These are phyloP conservation scores for Dipodascopsis uninucleata DNA, from an alignment of 805 yeast genomes.

Conservation along the genomic window DNA sequence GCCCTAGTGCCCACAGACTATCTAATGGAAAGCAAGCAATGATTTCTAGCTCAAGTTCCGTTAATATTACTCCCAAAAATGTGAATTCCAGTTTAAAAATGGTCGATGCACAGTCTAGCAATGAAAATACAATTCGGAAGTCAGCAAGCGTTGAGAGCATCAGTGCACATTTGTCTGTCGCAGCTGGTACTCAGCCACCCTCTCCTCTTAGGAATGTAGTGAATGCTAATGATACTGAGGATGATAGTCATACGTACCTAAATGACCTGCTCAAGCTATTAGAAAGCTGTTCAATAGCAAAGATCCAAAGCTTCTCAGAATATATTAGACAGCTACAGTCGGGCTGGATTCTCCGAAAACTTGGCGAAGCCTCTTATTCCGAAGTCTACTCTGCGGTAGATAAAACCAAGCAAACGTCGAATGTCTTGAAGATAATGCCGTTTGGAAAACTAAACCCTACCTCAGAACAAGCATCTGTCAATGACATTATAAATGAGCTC, in stretches of 20 bases:
- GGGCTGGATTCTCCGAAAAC: conserved; percentile 37
- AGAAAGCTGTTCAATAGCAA: conserved; percentile 38
- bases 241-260: neutral
- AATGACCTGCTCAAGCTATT: conserved; percentile 38
- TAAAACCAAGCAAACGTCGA: conserved; percentile 29
- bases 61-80: too few species aligned
- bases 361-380: conserved; percentile 48
- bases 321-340: conserved; percentile 31
- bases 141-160: too few species aligned
- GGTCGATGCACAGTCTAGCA: too few species aligned
- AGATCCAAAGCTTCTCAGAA: conserved; percentile 36
- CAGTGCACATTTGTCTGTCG: conserved; percentile 1
- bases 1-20: too few species aligned
- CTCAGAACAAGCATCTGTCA: conserved; percentile 42
- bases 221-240: neutral
- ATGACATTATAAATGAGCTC: conserved; percentile 48
- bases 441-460: conserved; percentile 43
- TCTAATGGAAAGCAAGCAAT: too few species aligned
- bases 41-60: too few species aligned
- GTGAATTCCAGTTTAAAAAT: too few species aligned
- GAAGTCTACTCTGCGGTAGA: conserved; percentile 43
- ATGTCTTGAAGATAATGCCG: conserved; percentile 51
- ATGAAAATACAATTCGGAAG: too few species aligned
- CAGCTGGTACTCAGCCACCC: conserved; percentile 3
- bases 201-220: conserved; percentile 20